These are phyloP conservation scores for Fusarium incarnatum DNA, from an alignment of 2,329 filamentous ascomycete genomes.

Conservation along the genomic window DNA sequence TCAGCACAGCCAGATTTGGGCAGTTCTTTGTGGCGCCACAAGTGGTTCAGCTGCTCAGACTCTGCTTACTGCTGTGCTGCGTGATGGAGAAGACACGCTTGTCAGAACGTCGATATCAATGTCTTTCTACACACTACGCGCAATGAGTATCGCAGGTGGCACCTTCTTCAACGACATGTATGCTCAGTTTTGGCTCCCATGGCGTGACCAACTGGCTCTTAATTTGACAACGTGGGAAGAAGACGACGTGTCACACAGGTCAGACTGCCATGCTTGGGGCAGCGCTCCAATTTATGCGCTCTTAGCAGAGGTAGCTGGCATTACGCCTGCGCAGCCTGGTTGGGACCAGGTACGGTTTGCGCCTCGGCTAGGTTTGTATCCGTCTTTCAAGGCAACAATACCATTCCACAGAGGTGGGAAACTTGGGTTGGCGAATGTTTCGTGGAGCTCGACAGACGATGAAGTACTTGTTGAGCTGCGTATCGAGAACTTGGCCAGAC, in stretches of 20 bases:
- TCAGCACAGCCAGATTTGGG: neutral
- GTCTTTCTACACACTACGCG: neutral
- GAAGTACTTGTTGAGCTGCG: neutral
- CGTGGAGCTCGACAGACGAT: neutral
- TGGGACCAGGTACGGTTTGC: neutral
- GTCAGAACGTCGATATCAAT: neutral
- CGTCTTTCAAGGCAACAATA: neutral
- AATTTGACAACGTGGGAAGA: slow-evolving; percentile 1
- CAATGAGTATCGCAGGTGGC: neutral
- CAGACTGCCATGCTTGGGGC: slow-evolving; percentile 7
- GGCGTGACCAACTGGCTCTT: neutral
- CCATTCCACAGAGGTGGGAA: neutral
- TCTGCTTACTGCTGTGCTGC: neutral
- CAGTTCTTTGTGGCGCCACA: neutral
- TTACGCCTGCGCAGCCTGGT: neutral
- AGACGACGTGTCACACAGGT: neutral
- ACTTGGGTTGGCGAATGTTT: neutral
- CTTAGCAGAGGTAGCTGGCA: neutral
- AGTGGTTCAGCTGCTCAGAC: neutral
- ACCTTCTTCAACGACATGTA: neutral
- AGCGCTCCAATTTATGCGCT: neutral
- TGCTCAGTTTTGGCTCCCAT: neutral
- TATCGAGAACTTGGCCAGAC: neutral
- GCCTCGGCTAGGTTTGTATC: neutral
- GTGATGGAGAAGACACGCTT: too few species aligned